Base-by-base conservation (phyloP, 1,284 basidiomycete genomes). In the Naganishia sp. region DNA sequence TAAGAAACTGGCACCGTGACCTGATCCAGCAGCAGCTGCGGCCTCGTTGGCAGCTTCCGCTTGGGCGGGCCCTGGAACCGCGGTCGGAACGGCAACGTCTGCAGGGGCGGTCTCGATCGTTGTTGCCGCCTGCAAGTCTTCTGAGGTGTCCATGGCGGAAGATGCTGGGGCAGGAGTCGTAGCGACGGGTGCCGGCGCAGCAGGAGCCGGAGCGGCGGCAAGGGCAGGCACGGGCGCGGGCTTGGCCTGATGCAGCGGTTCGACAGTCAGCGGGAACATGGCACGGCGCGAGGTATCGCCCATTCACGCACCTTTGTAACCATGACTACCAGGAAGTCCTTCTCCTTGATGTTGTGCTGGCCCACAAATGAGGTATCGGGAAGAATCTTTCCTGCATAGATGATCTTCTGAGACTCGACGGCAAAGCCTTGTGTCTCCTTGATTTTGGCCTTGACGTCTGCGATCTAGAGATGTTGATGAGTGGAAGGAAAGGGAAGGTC, bases 291-390 rank as follows among this genome's bases (percentile, higher is more conserved):
- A 39, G 4, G 39, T 43, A 13, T 45, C 28, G 53, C 23, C 21
- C 0, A 50, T 43, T 13, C 28, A 75, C 82, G 68, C 71, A 94
- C 93, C 87, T 97, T 99, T 63, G 92, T 88, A 52, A 98, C 91
- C 95, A 99, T 99, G 54, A 99, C 86, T 21, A 99, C 96, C 67
- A 99, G 83, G 82, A 99, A 99, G 79, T 97, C 95, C 83, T 97
- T 99, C 82, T 99, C 95, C 82, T 97, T 95, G 83, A 99, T 91
- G 68, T 90, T 88, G 76, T 90, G 91, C 66, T 89, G 89, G 71
- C 87, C 90, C 46, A 99, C 85, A 1, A 89, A 90, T 83, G 94
- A 94, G 67, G 88, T 86, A 80, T 99, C 94, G 21, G 86, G 80
- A 46, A 99, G 84, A 56, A 99, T 90, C 83, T 97, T 96, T 68